A percentile compares a stretch with the other conserved stretches of the same genome.
Conservation (phyloP, 208 protist genomes). For the Endotrypanum monterogeii region DNA sequence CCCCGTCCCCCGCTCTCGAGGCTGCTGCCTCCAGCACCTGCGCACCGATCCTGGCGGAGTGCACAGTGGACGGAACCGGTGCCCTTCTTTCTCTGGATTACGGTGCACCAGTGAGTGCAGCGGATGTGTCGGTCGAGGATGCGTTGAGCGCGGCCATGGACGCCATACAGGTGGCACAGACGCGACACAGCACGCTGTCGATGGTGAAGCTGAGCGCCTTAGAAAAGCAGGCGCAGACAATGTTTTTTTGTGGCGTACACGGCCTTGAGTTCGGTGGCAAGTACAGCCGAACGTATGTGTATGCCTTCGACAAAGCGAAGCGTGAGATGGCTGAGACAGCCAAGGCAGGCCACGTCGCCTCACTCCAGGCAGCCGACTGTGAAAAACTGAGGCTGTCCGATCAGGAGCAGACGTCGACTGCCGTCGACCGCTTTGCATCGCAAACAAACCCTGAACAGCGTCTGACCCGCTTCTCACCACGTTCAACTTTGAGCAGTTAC, state of each 20-base stretch:
- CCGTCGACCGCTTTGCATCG: conserved; percentile 84
- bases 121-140: conserved; percentile 52
- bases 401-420: conserved; percentile 20
- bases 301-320: conserved; percentile 81
- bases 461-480: conserved; percentile 60
- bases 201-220: conserved; percentile 59
- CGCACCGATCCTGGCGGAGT: conserved; percentile 41
- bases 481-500: conserved; percentile 37
- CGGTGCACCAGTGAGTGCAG: conserved; percentile 31
- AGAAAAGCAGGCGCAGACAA: conserved; percentile 69
- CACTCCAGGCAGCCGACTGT: conserved; percentile 39
- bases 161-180: conserved; percentile 65
- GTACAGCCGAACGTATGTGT: conserved; percentile 85
- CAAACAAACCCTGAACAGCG: conserved; percentile 85
- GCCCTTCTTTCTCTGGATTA: conserved; percentile 46
- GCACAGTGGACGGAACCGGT: conserved; percentile 75
- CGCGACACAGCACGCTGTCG: conserved; percentile 69
- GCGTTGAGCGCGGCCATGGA: conserved; percentile 53
- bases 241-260: conserved; percentile 71
- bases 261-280: conserved; percentile 76
- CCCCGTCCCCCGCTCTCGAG: conserved; percentile 16
- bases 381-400: conserved; percentile 62
- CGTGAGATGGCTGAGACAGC: conserved; percentile 49
- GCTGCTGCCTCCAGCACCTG: not conserved
- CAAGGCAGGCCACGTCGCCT: conserved; percentile 36